Base-by-base conservation (phyloP, 495 filamentous ascomycete genomes). In the Sordaria brevicollis region DNA sequence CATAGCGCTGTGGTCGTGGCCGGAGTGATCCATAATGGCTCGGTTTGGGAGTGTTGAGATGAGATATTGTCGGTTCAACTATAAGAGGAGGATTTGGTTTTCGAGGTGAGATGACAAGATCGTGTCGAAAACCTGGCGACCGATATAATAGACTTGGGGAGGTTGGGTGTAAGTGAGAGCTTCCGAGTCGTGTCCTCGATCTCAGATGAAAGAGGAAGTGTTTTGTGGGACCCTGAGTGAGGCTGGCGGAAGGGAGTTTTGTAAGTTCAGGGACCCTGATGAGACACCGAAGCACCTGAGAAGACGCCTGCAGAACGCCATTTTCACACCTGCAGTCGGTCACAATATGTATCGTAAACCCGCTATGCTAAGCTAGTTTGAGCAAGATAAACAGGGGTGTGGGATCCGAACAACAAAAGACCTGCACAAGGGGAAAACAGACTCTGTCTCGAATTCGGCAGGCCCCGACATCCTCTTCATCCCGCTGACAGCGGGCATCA, bases 1-100 rank as follows among this genome's bases (percentile, higher is more conserved):
- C 81, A 69, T 69, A 21, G 68, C 65, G 71, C 78, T 77, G 71
- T 78, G 73, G 35, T 71, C 83, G 76, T 81, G 81, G 49, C 78
- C 74, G 57, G 79, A 81, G 73, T 84, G 82, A 68, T 84, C 82
- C 81, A 84, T 84, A 36, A 35, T 71, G 70, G 39, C 67, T 70
- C 68, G 41, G 25, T 70, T 69, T 35, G 34, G n/a, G 10, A 25
- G 13, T 54, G 17, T 65, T 34, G 19, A 34, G 34, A 34, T 70
- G 38, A n/a, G n/a, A n/a, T n/a, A 36, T 69, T 39, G 31, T 29
- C 15, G 10, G 4, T 25, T 54, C 43, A 21, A 11, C 15, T 54
- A 54, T 54, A 25, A 54, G 9, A 10, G 43, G 21, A n/a, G 10
- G n/a, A n/a, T n/a, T n/a, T n/a, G n/a, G n/a, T n/a, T n/a, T n/a